Percentiles rank a stretch among this genome's conserved stretches.
Evolutionary conservation across 805 yeast species (phyloP).

Genomic region (Sungouiella thailandica): DNA sequence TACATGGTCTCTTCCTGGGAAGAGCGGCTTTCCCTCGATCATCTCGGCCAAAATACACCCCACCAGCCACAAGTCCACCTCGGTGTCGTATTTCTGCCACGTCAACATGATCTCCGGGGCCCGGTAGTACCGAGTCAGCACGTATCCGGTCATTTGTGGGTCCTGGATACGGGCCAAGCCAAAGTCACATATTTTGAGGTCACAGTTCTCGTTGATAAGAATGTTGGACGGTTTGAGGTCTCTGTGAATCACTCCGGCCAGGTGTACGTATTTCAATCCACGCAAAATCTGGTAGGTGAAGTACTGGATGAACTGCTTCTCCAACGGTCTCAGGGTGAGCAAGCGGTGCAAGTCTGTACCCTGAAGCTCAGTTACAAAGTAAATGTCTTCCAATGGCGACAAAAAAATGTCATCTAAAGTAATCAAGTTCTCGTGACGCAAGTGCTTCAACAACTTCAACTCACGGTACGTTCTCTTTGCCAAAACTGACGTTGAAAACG

Average conservation of each 20-base stretch:
- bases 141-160: conserved; percentile 99
- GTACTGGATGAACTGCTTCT: conserved; percentile 94
- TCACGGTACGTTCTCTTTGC: conserved; percentile 97
- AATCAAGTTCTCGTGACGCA: conserved; percentile 91
- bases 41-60: conserved; percentile 97
- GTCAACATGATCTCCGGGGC: conserved; percentile 99
- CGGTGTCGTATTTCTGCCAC: conserved; percentile 96
- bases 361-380: conserved; percentile 93
- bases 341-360: conserved; percentile 95
- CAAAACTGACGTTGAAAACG: conserved; percentile 88
- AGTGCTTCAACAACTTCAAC: conserved; percentile 84
- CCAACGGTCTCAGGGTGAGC: conserved; percentile 88
- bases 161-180: conserved; percentile 97
- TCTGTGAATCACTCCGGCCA: conserved; percentile 88
- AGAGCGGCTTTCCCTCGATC: conserved; percentile 94
- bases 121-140: conserved; percentile 89
- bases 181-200: conserved; percentile 85
- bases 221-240: conserved; percentile 85
- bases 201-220: conserved; percentile 84
- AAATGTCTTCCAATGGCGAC: conserved; percentile 91
- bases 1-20: conserved; percentile 98
- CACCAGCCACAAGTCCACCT: conserved; percentile 97
- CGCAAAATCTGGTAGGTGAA: conserved; percentile 90
- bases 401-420: conserved; percentile 37
- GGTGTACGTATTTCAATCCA: conserved; percentile 84